These are phyloP conservation scores for Yamadazyma dendronema DNA, from an alignment of 1,139 yeast genomes.

Conservation along the genomic window DNA sequence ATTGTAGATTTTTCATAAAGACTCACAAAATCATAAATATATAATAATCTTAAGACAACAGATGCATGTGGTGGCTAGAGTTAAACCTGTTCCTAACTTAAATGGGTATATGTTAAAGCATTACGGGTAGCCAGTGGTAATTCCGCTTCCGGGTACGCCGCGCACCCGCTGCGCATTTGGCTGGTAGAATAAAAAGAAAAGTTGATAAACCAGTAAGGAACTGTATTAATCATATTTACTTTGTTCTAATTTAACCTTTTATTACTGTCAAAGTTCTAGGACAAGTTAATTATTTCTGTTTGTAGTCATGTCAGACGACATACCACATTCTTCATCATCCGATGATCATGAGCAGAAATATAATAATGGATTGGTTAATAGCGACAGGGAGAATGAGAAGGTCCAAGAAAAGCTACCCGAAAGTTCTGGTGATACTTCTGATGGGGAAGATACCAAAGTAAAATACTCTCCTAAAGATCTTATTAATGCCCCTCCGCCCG, in stretches of 20 bases:
- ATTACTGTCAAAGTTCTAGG: neutral
- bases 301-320: conserved; percentile 1
- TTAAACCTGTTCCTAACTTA: too few species aligned
- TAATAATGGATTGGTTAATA: neutral
- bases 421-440: neutral
- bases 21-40: too few species aligned
- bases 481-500: conserved; percentile 30
- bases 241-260: too few species aligned
- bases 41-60: too few species aligned
- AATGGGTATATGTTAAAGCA: too few species aligned
- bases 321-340: conserved; percentile 1
- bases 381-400: neutral
- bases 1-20: too few species aligned
- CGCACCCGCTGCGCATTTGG: conserved; percentile 2
- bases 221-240: too few species aligned
- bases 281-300: neutral
- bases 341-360: neutral
- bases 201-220: neutral
- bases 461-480: conserved; percentile 19
- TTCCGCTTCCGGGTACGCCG: conserved; percentile 2
- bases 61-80: too few species aligned
- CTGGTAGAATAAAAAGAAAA: conserved; percentile 1
- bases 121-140: too few species aligned
- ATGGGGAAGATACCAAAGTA: neutral
- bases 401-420: neutral